Evolutionary conservation across 1,139 yeast genomes (phyloP), one percentile per base, ranked within the genome.

Genomic region (Taphrina confusa): DNA sequence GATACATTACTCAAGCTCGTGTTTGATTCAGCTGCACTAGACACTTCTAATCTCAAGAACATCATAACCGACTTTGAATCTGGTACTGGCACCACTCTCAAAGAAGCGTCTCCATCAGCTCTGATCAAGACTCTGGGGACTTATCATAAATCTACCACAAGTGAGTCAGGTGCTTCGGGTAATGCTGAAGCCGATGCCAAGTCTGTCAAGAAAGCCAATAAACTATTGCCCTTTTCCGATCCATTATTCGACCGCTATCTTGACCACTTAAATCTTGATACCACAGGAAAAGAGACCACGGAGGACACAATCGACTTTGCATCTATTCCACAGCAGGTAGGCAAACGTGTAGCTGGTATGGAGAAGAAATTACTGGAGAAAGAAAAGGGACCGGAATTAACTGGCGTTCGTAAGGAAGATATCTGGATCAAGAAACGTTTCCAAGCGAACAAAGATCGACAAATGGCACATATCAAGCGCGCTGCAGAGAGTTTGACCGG

Each of bases 341-440:
- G 58, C 16, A 54, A 54, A 30, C 58, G 51, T 33, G 58, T 54
- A 9, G 51, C 49, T 11, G 58, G 58, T 25, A 54, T 54, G 58
- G 58, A 54, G 42, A 46, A 45, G n/a, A 54, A 54, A 39, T 27
- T 54, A 20, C 58, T 54, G 9, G 58, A 45, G 23, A 54, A 54
- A 20, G 58, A 54, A 18, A 54, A 54, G 16, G 58, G 58, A 2
- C 58, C 58, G 25, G 58, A 54, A 34, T 37, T 42, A 22, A 46
- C 49, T 6, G 58, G 51, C 9, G 58, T 42, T 6, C 31, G 58
- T 6, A 45, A 46, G 14, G 58, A 54, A 16, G 51, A 54, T 18
- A 54, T 54, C 25, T 46, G 58, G 44, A 54, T 54, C 51, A 54
- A 54, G 42, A 54, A 56, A 33, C 54, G 60, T 14, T 56, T 39